A percentile compares a stretch with the other conserved stretches of the same genome.
Evolutionary conservation across 2,329 filamentous ascomycete species (phyloP).

Genomic region (Pseudogymnoascus sp.): DNA sequence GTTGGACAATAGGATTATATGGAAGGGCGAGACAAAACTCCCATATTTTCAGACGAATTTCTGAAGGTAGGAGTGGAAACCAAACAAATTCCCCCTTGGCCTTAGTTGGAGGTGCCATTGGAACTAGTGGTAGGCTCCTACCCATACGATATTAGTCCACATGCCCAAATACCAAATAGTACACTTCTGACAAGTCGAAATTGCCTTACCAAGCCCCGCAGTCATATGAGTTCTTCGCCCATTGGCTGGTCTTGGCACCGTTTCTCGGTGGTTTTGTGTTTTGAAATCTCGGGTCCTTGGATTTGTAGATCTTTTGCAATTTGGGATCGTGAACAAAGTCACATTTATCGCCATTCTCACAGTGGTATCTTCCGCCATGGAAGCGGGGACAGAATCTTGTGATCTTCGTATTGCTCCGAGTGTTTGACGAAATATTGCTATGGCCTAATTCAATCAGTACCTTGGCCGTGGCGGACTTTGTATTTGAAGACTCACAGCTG

Average conservation of each 20-base stretch:
- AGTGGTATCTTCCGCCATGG: conserved; percentile 1
- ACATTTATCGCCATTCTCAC: background rate
- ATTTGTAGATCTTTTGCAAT: background rate
- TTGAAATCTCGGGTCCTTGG: background rate
- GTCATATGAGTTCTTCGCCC: conserved; percentile 7
- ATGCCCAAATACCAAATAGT: background rate
- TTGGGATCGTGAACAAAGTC: background rate
- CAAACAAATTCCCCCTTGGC: background rate
- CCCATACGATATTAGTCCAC: conserved; percentile 4
- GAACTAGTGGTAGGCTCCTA: background rate
- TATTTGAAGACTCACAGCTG: background rate
- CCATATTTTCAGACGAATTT: conserved; percentile 13
- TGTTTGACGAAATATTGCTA: background rate
- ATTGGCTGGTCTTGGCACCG: conserved; percentile 1
- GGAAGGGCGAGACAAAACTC: conserved; percentile 13
- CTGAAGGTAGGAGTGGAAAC: conserved; percentile 10
- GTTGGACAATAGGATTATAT: conserved; percentile 25
- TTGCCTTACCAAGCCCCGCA: conserved; percentile 5
- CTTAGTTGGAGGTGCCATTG: background rate
- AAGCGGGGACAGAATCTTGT: background rate
- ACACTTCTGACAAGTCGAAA: background rate
- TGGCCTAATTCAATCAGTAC: background rate
- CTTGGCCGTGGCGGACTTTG: background rate
- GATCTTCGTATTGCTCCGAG: background rate
- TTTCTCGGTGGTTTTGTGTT: background rate